Conservation (phyloP, 345 rosid genomes). For the Capsella bursapastoris region DNA sequence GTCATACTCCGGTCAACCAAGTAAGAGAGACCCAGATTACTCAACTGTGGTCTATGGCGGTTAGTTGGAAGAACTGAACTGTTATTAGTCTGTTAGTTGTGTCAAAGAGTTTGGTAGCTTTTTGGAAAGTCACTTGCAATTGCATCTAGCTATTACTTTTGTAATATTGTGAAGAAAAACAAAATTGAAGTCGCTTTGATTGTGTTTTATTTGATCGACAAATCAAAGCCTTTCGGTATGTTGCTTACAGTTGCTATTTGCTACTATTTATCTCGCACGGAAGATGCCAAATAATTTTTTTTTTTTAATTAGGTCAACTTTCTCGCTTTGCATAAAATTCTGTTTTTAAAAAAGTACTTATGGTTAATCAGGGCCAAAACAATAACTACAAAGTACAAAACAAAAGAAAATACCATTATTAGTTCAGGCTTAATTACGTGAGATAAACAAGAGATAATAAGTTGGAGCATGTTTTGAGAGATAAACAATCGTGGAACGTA, state of each 20-base stretch:
- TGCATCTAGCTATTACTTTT: background rate
- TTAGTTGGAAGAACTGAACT: background rate
- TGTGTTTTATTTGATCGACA: background rate
- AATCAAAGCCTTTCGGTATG: background rate
- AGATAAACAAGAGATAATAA: too few relatives aligned
- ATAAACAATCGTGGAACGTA: background rate
- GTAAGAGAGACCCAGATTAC: constrained; percentile 16
- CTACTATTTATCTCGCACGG: background rate
- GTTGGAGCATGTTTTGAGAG: background rate
- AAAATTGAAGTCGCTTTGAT: background rate
- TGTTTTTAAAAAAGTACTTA: too few relatives aligned
- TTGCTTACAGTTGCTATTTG: background rate
- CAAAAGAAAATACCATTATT: too few relatives aligned
- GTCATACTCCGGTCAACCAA: background rate
- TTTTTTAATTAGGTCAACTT: background rate
- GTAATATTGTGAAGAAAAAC: background rate
- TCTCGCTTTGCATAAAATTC: background rate
- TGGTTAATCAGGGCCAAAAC: too few relatives aligned
- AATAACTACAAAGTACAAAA: too few relatives aligned
- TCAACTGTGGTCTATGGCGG: background rate
- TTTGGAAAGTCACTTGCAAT: background rate
- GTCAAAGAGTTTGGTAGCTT: constrained; percentile 23
- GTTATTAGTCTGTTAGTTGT: background rate
- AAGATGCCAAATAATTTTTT: background rate
- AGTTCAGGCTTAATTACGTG: too few relatives aligned